These are phyloP conservation scores for Pleurotus ostreatus DNA, from an alignment of 768 basidiomycete species.

Conservation along the genomic window DNA sequence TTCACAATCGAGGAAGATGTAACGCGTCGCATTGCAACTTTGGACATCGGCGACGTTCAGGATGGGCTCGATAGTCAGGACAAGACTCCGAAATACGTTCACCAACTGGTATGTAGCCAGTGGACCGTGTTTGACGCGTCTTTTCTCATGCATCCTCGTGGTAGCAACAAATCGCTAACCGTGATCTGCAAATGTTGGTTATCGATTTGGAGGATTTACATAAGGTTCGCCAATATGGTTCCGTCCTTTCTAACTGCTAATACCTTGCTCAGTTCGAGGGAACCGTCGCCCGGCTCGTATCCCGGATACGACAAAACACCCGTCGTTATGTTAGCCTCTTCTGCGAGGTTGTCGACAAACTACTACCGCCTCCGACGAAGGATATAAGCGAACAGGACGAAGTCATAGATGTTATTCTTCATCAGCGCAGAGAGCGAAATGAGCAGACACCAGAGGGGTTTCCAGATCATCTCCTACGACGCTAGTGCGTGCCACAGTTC, in stretches of 20 bases:
- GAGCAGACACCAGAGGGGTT: constrained; percentile 76
- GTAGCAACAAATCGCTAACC: constrained; percentile 90
- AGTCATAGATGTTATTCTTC: constrained; percentile 94
- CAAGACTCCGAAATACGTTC: constrained; percentile 71
- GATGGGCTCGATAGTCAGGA: constrained; percentile 26
- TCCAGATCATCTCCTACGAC: constrained; percentile 84
- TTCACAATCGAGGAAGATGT: constrained; percentile 70
- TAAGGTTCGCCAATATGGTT: constrained; percentile 40
- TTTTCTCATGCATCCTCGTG: constrained; percentile 17
- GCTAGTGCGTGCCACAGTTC: constrained; percentile 71
- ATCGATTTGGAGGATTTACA: constrained; percentile 88
- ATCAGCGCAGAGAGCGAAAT: constrained; percentile 89
- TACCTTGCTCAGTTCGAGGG: constrained; percentile 53
- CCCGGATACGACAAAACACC: constrained; percentile 78
- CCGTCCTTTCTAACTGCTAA: not conserved
- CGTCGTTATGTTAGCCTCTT: constrained; percentile 89
- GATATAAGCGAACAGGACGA: constrained; percentile 91
- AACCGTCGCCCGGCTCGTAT: constrained; percentile 68
- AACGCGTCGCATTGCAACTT: constrained; percentile 60
- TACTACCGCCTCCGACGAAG: constrained; percentile 85
- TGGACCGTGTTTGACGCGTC: constrained; percentile 22
- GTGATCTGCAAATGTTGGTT: constrained; percentile 84
- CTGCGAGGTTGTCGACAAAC: constrained; percentile 83
- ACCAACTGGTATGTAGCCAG: constrained; percentile 63
- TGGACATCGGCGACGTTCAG: constrained; percentile 57